Evolutionary conservation across 208 protist genomes (phyloP).

Genomic region (Endotrypanum monterogeii): DNA sequence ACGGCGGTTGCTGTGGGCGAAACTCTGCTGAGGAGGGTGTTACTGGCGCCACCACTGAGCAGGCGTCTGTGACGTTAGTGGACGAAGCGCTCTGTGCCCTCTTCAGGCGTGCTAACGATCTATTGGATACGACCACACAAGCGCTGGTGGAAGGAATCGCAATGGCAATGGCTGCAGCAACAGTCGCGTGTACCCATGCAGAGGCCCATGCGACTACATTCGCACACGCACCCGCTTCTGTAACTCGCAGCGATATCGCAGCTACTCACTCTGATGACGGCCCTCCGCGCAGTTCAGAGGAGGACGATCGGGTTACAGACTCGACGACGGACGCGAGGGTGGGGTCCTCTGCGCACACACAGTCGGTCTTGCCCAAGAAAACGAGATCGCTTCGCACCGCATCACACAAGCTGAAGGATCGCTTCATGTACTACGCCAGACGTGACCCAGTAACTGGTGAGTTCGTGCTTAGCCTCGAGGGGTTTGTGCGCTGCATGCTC

Average conservation of each 20-base stretch:
- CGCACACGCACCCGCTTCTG: not conserved
- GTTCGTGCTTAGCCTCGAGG: conserved; percentile 38
- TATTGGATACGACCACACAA: not conserved
- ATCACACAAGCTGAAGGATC: conserved; percentile 26
- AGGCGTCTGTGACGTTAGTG: not conserved
- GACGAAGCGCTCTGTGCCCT: not conserved
- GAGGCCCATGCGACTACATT: not conserved
- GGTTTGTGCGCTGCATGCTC: conserved; percentile 56
- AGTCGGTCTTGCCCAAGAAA: not conserved
- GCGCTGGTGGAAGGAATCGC: not conserved
- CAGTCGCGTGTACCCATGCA: not conserved
- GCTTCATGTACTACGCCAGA: conserved; percentile 43
- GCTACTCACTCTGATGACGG: not conserved
- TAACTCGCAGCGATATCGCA: not conserved
- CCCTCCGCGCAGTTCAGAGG: not conserved
- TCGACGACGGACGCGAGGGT: not conserved
- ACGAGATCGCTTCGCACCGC: conserved; percentile 2
- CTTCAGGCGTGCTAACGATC: not conserved
- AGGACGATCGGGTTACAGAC: not conserved
- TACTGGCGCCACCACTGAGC: not conserved
- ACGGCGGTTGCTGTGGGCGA: not conserved
- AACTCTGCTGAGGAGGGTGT: not conserved
- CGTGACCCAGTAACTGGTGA: conserved; percentile 32
- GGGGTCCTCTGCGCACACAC: not conserved
- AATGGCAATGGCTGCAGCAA: not conserved